Base-by-base conservation (phyloP, 192 early-diverging fungal species). In the Rhizoclosmatium sp. region DNA sequence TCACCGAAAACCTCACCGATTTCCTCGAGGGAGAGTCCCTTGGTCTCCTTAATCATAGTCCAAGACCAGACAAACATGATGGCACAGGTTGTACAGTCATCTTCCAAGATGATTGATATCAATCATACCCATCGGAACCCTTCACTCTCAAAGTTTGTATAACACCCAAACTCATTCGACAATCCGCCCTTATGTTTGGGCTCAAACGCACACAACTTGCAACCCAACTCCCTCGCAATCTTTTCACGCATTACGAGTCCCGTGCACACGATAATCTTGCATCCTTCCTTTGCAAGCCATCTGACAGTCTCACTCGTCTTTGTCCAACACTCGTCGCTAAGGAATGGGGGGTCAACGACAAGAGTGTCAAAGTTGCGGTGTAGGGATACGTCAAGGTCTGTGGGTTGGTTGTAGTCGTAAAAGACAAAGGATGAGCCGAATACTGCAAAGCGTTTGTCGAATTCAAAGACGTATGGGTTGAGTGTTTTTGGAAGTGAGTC, bases 1-100 rank as follows among this genome's bases (percentile, higher is more conserved):
- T 65, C 76, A 45, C 83, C 85, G 75, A 97, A 97, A 42, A 97
- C 84, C 16, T 90, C 84, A 72, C 97, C 95, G 91, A 98, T 95
- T 62, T 95, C 92, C 82, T 98, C 96, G 58, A 98, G 87, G 45
- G 92, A 89, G 51, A 88, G 88, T 56, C 93, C 93, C 86, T 91
- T 94, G 80, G 95, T 98, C 85, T 97, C 91, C 5, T 89, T 89
- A 69, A 92, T 85, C 19, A 84, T 73, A 48, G 83, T 71, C 65
- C 75, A 90, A 9, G 82, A 70, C 54, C 81, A 85, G 10, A 78
- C 74, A 42, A 79, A 78, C 48, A 81, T 81, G 51, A 74, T 46
- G 31, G 31, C 31, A 62, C 84, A 79, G 21, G 31, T 31, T 31
- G 31, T 31, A 31, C 31, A 31, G 31, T 31, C 31, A 31, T 31